Percentiles rank a stretch among this genome's conserved stretches.
phyloP scores from a whole-genome alignment of 345 rosid species.

The Boechera retrofracta region DNA sequence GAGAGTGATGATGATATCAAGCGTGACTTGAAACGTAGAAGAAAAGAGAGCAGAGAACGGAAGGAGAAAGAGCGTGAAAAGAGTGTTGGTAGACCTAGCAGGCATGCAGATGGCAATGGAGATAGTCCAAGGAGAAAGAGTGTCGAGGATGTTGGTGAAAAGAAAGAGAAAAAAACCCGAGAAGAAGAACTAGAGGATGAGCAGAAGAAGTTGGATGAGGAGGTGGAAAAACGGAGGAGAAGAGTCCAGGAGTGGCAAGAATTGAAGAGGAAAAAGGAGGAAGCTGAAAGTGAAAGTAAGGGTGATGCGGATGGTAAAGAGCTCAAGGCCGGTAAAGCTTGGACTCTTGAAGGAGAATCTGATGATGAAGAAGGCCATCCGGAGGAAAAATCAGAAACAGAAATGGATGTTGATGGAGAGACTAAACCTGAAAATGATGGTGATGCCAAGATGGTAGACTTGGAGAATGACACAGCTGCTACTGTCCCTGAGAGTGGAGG shows the following conservation, averaged over 20 bases:
- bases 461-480: slow-evolving; percentile 46
- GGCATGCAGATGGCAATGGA: slow-evolving; percentile 59
- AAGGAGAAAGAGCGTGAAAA: slow-evolving; percentile 70
- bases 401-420: slow-evolving; percentile 65
- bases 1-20: slow-evolving; percentile 58
- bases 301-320: slow-evolving; percentile 63
- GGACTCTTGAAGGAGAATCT: slow-evolving; percentile 97
- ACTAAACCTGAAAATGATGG: slow-evolving; percentile 49
- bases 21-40: slow-evolving; percentile 62
- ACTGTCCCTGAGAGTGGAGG: slow-evolving; percentile 48
- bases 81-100: slow-evolving; percentile 60
- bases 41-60: slow-evolving; percentile 61
- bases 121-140: slow-evolving; percentile 62
- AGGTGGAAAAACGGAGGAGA: slow-evolving; percentile 87
- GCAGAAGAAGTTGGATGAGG: slow-evolving; percentile 79
- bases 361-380: slow-evolving; percentile 81
- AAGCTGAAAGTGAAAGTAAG: slow-evolving; percentile 65
- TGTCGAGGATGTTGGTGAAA: slow-evolving; percentile 63
- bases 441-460: slow-evolving; percentile 61
- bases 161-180: slow-evolving; percentile 60
- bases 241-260: slow-evolving; percentile 99
- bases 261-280: slow-evolving; percentile 83
- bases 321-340: slow-evolving; percentile 66
- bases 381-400: slow-evolving; percentile 51
- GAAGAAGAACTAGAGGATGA: slow-evolving; percentile 91